Evolutionary conservation across 2,329 filamentous ascomycete genomes (phyloP), one percentile per base, ranked within the genome.

Genomic region (Penicillium hesseltinei): DNA sequence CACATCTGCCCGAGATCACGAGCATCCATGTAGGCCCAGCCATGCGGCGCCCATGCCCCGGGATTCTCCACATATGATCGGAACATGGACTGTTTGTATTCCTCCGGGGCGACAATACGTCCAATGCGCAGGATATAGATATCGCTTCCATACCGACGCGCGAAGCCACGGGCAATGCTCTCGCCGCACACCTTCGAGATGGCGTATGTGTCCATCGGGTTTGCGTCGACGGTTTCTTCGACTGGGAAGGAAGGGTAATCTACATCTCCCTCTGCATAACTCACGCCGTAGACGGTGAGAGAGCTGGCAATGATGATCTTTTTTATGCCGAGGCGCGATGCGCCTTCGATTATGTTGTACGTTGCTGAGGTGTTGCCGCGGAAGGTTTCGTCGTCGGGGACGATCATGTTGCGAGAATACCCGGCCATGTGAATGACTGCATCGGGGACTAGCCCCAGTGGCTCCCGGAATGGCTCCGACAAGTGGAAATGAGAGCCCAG

Each of bases 301-400:
- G 78, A 81, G 56, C 78, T 81, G 2, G 85, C 85, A 47, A 86
- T 80, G 65, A 88, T 77, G 63, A 88, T 81, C 65, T 88, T 88
- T 62, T 79, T 80, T 7, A 88, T 81, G 13, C 83, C 83, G 0
- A 87, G 74, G 60, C 86, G 86, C 66, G 79, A 84, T 0, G 84
- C 84, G 0, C 84, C 83, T 70, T 88, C 85, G 60, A 88, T 80
- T 25, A 87, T 79, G 63, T 88, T 88, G 71, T 86, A 86, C 0
- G 82, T 84, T 10, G 79, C 77, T 0, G 76, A 73, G 0, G 82
- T 78, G 64, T 88, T 88, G 27, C 74, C 78, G 19, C 76, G 75
- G 70, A 84, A 88, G 51, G 78, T 81, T 65, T 85, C 82, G 51
- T 81, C 83, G 66, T 88, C 84, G 0, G 84, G 83, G 0, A 85